Base-by-base conservation (phyloP, 1,284 basidiomycete genomes). In the Puccinia horiana region DNA sequence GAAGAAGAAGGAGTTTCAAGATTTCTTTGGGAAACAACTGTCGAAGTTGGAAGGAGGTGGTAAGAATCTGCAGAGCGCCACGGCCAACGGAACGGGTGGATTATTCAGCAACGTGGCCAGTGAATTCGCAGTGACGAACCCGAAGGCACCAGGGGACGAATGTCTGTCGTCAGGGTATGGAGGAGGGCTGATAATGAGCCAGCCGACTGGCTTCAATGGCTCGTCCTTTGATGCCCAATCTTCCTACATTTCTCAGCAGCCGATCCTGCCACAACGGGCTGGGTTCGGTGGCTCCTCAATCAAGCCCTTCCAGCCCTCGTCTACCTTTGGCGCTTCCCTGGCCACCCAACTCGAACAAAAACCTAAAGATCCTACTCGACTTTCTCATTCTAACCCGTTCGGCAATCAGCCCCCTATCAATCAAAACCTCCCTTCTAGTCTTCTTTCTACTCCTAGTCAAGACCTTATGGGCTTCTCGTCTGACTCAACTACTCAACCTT, bases 281-380 rank as follows among this genome's bases (percentile, higher is more conserved):
- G 95, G 95, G 0, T 94, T 92, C 84, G 89, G 90, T 37, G 93
- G 92, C 1, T 88, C 87, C 23, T 84, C 83, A 5, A 86, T 97
- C 84, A 95, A 94, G 87, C 90, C 93, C 1, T 98, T 98, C 90
- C 95, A 96, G 87, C 95, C 95, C 1, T 91, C 93, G 0, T 94
- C 93, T 0, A 92, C 91, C 44, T 98, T 98, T 86, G 95, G 95
- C 47, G 91, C 93, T 54, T 91, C 91, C 20, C 87, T 96, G 11
- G 78, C 78, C 44, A 56, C 74, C 23, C 74, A 63, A 76, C 23
- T 76, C 26, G 37, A 75, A 75, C 52, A 58, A n/a, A 76, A 58
- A 74, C 20, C 26, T n/a, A 11, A 32, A 8, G 26, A 35, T 1
- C 2, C n/a, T 47, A 23, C 16, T 23, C 49, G 37, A 23, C 29